Conservation (phyloP, 257 asterid species). For the Nicotiana benthamiana region DNA sequence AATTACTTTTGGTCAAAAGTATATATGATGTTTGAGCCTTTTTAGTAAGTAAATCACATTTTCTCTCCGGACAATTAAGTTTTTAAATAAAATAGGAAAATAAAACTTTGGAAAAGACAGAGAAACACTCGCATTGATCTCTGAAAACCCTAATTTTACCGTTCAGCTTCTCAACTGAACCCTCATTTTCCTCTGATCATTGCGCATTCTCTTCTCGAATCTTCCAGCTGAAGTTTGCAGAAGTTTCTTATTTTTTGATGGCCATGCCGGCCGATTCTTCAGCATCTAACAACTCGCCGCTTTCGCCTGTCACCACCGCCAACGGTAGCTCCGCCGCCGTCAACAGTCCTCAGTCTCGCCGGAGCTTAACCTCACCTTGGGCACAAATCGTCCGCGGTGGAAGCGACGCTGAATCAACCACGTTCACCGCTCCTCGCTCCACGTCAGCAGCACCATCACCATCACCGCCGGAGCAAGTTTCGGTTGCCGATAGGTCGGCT, state of each 20-base stretch:
- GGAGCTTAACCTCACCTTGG: constrained; percentile 25
- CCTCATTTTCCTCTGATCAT: background rate
- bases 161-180: background rate
- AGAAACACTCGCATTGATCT: background rate
- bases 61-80: too few species aligned
- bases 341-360: background rate
- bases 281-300: background rate
- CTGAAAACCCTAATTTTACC: background rate
- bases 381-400: constrained; percentile 52
- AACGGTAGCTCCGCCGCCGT: background rate
- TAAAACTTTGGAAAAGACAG: too few species aligned
- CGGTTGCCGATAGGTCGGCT: background rate
- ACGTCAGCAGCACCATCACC: constrained; percentile 20
- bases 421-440: constrained; percentile 21
- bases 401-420: constrained; percentile 33
- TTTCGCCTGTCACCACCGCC: background rate
- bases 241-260: background rate
- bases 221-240: background rate
- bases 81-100: too few species aligned
- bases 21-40: too few species aligned
- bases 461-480: constrained; percentile 10
- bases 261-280: background rate
- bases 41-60: too few species aligned
- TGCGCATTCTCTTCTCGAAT: background rate
- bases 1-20: too few species aligned